A percentile compares a stretch with the other conserved stretches of the same genome.
Conservation (phyloP, 78 protist species). For the Dictyostelium discoideum region dicty_2.7 NC_007090.3:4083501-4084000, state of each 20-base stretch:
- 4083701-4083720: slow-evolving; percentile 83
- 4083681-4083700: slow-evolving; percentile 88
- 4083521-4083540: slow-evolving; percentile 89
- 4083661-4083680: slow-evolving; percentile 95
- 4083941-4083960: too few species aligned
- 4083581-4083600: slow-evolving; percentile 97
- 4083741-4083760: slow-evolving; percentile 95
- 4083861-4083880: slow-evolving; percentile 30
- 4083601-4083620: slow-evolving; percentile 97
- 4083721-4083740: slow-evolving; percentile 85
- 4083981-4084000: not conserved
- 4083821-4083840: slow-evolving; percentile 85
- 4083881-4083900: not conserved
- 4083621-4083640: slow-evolving; percentile 85
- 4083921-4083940: not conserved
- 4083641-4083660: slow-evolving; percentile 95
- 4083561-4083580: slow-evolving; percentile 85
- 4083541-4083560: slow-evolving; percentile 88
- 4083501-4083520: slow-evolving; percentile 91
- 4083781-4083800: slow-evolving; percentile 89
- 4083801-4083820: slow-evolving; percentile 88
- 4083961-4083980: too few species aligned
- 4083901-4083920: not conserved
- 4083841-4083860: slow-evolving; percentile 53
- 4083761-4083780: slow-evolving; percentile 87